These are phyloP conservation scores for Aspergillus bombycis DNA, from an alignment of 2,329 filamentous ascomycete genomes.

Conservation along the genomic window DNA sequence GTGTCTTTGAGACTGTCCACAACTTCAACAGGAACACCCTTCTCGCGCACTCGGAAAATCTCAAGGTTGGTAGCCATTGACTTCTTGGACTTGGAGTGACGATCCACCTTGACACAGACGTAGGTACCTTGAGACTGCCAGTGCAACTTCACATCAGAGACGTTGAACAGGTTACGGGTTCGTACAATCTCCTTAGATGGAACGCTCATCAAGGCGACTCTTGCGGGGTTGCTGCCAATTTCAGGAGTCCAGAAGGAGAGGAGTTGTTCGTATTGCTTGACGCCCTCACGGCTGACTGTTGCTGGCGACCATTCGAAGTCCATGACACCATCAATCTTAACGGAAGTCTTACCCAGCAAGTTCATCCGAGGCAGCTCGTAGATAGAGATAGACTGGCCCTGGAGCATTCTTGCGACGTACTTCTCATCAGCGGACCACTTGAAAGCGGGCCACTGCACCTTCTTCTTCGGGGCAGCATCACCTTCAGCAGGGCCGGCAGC, in stretches of 20 bases:
- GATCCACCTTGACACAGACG: conserved; percentile 97
- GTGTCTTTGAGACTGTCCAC: conserved; percentile 98
- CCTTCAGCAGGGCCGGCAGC: conserved; percentile 59
- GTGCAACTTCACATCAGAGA: conserved; percentile 95
- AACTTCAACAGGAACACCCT: conserved; percentile 97
- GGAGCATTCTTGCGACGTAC: conserved; percentile 90
- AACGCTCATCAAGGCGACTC: conserved; percentile 94
- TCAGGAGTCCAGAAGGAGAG: conserved; percentile 99
- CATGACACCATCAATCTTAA: conserved; percentile 95
- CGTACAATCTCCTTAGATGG: conserved; percentile 93
- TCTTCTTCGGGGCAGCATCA: conserved; percentile 76
- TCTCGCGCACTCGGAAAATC: conserved; percentile 96
- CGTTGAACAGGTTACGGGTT: conserved; percentile 96
- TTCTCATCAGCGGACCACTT: conserved; percentile 99
- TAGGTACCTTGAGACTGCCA: conserved; percentile 96
- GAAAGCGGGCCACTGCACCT: conserved; percentile 97
- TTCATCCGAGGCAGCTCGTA: conserved; percentile 91
- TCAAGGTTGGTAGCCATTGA: conserved; percentile 95
- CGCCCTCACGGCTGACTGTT: conserved; percentile 75
- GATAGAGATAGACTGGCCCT: conserved; percentile 84
- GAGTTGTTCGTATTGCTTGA: conserved; percentile 93
- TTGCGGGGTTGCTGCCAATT: conserved; percentile 95
- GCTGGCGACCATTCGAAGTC: conserved; percentile 98
- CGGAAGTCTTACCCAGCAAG: conserved; percentile 82
- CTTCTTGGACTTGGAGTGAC: conserved; percentile 99